Conservation (phyloP, 2,329 filamentous ascomycete species). For the Huntiella moniliformis region DNA sequence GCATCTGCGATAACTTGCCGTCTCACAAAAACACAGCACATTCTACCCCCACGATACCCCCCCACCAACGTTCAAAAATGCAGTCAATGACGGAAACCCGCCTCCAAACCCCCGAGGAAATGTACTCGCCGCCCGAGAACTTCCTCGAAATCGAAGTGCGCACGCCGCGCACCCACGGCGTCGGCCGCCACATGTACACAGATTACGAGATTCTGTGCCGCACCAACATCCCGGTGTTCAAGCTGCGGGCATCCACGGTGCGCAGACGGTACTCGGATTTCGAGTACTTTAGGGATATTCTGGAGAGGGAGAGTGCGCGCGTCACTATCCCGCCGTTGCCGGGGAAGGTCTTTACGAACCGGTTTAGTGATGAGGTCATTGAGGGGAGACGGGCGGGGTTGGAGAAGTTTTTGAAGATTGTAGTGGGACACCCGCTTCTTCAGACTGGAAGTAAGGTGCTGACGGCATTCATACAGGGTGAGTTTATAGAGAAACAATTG, state of each 20-base stretch:
- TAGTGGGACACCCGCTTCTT: slow-evolving; percentile 85
- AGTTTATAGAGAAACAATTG: slow-evolving; percentile 12
- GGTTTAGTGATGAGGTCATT: slow-evolving; percentile 96
- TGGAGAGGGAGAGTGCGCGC: slow-evolving; percentile 83
- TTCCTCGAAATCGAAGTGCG: slow-evolving; percentile 96
- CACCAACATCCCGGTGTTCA: slow-evolving; percentile 98
- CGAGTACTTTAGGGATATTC: slow-evolving; percentile 94
- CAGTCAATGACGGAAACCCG: slow-evolving; percentile 54
- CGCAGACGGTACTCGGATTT: slow-evolving; percentile 94
- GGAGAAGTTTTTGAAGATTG: slow-evolving; percentile 92
- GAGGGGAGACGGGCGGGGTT: slow-evolving; percentile 80
- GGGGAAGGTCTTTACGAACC: slow-evolving; percentile 94
- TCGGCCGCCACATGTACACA: slow-evolving; percentile 91
- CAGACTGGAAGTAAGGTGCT: slow-evolving; percentile 96
- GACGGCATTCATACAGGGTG: slow-evolving; percentile 91
- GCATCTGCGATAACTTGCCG: neutral
- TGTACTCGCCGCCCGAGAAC: slow-evolving; percentile 96
- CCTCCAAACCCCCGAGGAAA: slow-evolving; percentile 94
- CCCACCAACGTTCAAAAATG: slow-evolving; percentile 32
- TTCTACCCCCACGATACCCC: neutral
- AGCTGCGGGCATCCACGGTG: slow-evolving; percentile 73
- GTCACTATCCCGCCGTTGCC: slow-evolving; percentile 92
- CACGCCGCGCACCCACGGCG: slow-evolving; percentile 85
- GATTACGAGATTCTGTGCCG: slow-evolving; percentile 96
- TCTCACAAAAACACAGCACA: neutral